Evolutionary conservation across 352 stramenopile genomes (phyloP), one percentile per base, ranked within the genome.

Genomic region (Saprolegnia parasitica): DNA sequence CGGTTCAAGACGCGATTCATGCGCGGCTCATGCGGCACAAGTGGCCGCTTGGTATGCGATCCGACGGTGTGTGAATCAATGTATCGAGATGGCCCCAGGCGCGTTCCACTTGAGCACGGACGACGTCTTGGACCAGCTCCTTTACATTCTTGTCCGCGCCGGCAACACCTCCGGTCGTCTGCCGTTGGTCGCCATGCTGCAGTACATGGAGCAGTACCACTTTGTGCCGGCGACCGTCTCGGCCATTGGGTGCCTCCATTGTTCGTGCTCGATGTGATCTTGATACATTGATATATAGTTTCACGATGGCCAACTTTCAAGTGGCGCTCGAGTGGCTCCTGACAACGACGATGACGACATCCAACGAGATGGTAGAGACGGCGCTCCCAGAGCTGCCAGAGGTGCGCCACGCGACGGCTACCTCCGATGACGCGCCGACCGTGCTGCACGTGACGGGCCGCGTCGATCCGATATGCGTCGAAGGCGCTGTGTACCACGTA

Each of bases 151-250:
- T 32, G 67, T 91, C 0, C 82, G 88, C 75, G 73, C 71, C 6
- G 80, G 74, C 62, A 86, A 82, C 49, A 50, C 67, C 62, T 32
- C 39, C 37, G 15, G 18, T 5, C 15, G 26, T 13, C 88, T 91
- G 42, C 80, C 83, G 4, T 76, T 93, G 55, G 74, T 65, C 0
- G 74, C 86, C 0, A 75, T 89, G 57, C 72, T 93, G 23, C 74
- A 77, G 73, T 93, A 91, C 75, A 88, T 91, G 18, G 77, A 78
- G 0, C 74, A 89, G 45, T 93, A 88, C 62, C 86, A 91, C 52
- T 91, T 93, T 62, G 89, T 93, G 75, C 90, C 91, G 72, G 90
- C 83, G 11, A 90, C 88, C 66, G 89, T 82, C 9, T 90, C 86
- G 11, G 83, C 82, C 16, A 64, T 93, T 18, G 86, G 86, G 24